Evolutionary conservation across 2,329 filamentous ascomycete species (phyloP).

Genomic region (Phialophora expanda): DNA sequence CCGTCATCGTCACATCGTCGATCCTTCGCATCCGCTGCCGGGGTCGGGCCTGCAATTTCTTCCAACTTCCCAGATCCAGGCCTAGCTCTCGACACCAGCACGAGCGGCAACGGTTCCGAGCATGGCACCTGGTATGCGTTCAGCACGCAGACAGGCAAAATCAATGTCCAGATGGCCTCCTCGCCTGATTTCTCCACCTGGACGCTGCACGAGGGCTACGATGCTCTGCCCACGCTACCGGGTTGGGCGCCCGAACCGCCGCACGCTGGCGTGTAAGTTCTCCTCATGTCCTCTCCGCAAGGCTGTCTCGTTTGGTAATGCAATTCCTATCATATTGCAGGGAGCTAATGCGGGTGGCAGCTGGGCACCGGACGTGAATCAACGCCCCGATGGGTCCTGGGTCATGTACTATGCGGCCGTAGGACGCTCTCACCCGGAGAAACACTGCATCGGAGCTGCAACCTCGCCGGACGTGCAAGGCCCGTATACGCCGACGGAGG

Average conservation of each 20-base stretch:
- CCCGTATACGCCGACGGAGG: slow-evolving; percentile 54
- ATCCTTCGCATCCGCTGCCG: slow-evolving; percentile 5
- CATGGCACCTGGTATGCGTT: slow-evolving; percentile 60
- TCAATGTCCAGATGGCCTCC: slow-evolving; percentile 59
- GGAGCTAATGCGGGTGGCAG: not conserved
- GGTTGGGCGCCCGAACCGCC: slow-evolving; percentile 56
- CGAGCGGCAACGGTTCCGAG: not conserved
- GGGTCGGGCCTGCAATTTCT: slow-evolving; percentile 39
- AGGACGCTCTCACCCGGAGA: slow-evolving; percentile 43
- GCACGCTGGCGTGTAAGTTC: slow-evolving; percentile 40
- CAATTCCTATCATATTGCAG: not conserved
- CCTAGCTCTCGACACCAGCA: slow-evolving; percentile 53
- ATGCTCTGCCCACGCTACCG: slow-evolving; percentile 57
- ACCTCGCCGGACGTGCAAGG: slow-evolving; percentile 53
- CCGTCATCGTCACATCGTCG: slow-evolving; percentile 6
- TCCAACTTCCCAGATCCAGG: slow-evolving; percentile 62
- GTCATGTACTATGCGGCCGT: slow-evolving; percentile 64
- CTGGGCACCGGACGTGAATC: slow-evolving; percentile 65
- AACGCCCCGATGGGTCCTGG: slow-evolving; percentile 54
- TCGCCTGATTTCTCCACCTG: slow-evolving; percentile 54
- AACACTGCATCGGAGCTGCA: slow-evolving; percentile 64
- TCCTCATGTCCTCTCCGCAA: not conserved
- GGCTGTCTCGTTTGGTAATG: not conserved
- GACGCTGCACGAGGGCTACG: slow-evolving; percentile 54
- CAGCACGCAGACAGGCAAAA: slow-evolving; percentile 55